Evolutionary conservation across 2,329 filamentous ascomycete species (phyloP).

Genomic region (Phaeophleospora eucalypticola): DNA sequence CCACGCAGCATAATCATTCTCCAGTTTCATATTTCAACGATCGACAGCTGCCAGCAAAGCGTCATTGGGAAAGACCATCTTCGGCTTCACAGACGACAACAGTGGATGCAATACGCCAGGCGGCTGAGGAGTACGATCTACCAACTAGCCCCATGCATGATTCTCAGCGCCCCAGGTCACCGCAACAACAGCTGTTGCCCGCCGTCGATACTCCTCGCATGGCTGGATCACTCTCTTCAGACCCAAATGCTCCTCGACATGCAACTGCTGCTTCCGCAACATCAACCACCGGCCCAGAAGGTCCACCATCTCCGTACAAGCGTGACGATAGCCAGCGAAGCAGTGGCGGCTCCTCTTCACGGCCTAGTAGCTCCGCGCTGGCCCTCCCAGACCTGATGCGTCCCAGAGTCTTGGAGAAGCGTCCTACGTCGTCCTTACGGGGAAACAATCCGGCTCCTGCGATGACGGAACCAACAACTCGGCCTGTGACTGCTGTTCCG

Average conservation of each 20-base stretch:
- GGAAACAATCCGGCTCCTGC: not conserved
- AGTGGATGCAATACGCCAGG: slow-evolving; percentile 11
- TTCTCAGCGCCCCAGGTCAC: not conserved
- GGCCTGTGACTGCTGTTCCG: not conserved
- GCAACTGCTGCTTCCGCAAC: slow-evolving; percentile 1
- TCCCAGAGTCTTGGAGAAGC: slow-evolving; percentile 1
- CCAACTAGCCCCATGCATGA: not conserved
- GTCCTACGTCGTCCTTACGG: slow-evolving; percentile 5
- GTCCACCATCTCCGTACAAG: not conserved
- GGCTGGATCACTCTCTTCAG: not conserved
- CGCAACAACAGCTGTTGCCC: too few species aligned
- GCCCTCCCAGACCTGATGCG: slow-evolving; percentile 32
- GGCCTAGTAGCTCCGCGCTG: slow-evolving; percentile 11
- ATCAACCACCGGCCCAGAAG: not conserved
- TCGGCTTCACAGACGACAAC: slow-evolving; percentile 10
- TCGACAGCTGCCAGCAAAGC: not conserved
- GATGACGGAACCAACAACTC: not conserved
- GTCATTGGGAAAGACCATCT: slow-evolving; percentile 7
- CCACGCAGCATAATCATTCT: not conserved
- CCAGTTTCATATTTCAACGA: not conserved
- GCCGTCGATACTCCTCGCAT: too few species aligned
- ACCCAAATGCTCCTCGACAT: slow-evolving; percentile 1
- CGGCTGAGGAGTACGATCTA: slow-evolving; percentile 6
- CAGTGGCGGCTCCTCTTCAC: slow-evolving; percentile 4
- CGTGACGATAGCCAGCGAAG: not conserved